These are phyloP conservation scores for Hanseniaspora pseudoguilliermondii DNA, from an alignment of 805 yeast genomes.

Conservation along the genomic window DNA sequence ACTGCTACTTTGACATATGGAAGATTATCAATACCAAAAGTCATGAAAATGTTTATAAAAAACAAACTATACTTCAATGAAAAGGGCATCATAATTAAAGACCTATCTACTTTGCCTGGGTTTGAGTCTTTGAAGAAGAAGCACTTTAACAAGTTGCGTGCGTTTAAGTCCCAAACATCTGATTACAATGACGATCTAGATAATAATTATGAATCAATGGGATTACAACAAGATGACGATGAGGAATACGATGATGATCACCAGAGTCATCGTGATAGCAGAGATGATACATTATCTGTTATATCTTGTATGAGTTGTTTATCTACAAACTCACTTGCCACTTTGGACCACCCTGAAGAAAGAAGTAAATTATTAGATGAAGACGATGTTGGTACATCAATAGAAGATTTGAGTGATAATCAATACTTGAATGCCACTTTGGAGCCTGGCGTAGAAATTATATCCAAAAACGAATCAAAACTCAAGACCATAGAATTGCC, in stretches of 20 bases:
- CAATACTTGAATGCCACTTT: conserved; percentile 11
- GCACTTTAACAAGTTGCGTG: conserved; percentile 5
- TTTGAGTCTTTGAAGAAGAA: conserved; percentile 2
- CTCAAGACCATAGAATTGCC: conserved; percentile 23
- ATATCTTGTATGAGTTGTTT: conserved; percentile 29
- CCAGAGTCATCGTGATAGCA: neutral
- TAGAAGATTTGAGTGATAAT: neutral
- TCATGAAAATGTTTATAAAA: conserved; percentile 10
- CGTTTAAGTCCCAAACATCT: neutral
- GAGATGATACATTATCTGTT: conserved; percentile 24
- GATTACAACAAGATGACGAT: neutral
- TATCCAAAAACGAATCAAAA: conserved; percentile 1
- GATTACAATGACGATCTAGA: neutral
- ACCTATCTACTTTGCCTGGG: conserved; percentile 9
- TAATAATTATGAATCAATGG: neutral
- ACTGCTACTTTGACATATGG: neutral
- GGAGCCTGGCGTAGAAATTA: conserved; percentile 6
- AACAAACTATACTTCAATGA: conserved; percentile 10
- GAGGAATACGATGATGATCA: conserved; percentile 9
- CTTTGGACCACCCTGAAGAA: conserved; percentile 9
- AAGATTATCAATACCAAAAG: conserved; percentile 3
- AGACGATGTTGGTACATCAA: neutral
- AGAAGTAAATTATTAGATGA: neutral
- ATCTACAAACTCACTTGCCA: conserved; percentile 15
- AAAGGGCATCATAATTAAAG: conserved; percentile 7